Evolutionary conservation across 371 early-diverging fungal species (phyloP).

Genomic region (Coemansia sp.): DNA sequence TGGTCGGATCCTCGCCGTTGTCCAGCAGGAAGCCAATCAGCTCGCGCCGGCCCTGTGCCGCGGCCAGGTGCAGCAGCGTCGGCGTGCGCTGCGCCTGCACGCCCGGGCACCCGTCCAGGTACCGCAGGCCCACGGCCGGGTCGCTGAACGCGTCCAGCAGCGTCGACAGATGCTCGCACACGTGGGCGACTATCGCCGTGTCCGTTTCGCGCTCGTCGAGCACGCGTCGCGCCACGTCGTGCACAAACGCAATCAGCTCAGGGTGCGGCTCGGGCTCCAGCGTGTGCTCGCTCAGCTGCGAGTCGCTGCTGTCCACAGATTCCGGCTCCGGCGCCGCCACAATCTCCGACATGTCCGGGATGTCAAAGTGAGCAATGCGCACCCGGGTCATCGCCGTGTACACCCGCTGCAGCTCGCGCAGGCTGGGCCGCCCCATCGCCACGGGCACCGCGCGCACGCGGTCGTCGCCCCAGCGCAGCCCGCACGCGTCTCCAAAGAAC

Average conservation of each 20-base stretch:
- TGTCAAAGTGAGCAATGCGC: slow-evolving; percentile 16
- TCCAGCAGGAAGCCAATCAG: slow-evolving; percentile 66
- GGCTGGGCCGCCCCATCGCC: slow-evolving; percentile 65
- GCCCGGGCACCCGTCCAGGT: slow-evolving; percentile 55
- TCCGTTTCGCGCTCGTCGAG: slow-evolving; percentile 18
- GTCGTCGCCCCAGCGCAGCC: slow-evolving; percentile 52
- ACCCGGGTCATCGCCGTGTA: slow-evolving; percentile 48
- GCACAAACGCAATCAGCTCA: slow-evolving; percentile 43
- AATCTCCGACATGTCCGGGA: neutral
- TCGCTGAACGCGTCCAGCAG: slow-evolving; percentile 51
- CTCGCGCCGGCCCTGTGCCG: slow-evolving; percentile 57
- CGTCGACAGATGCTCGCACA: slow-evolving; percentile 24
- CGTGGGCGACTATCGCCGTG: slow-evolving; percentile 23
- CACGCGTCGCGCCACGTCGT: slow-evolving; percentile 37
- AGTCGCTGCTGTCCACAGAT: neutral
- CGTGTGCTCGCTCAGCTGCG: slow-evolving; percentile 29
- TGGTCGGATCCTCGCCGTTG: slow-evolving; percentile 79
- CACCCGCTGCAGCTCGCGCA: slow-evolving; percentile 59
- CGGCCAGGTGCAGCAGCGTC: slow-evolving; percentile 71
- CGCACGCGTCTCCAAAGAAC: slow-evolving; percentile 31
- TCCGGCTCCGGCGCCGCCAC: neutral
- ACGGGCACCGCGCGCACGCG: slow-evolving; percentile 73
- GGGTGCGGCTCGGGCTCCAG: slow-evolving; percentile 49
- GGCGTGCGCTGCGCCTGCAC: slow-evolving; percentile 59
- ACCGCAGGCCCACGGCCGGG: slow-evolving; percentile 48